These are phyloP conservation scores for Zostera marina DNA, from an alignment of 116 monocot species.

Conservation along the genomic window DNA sequence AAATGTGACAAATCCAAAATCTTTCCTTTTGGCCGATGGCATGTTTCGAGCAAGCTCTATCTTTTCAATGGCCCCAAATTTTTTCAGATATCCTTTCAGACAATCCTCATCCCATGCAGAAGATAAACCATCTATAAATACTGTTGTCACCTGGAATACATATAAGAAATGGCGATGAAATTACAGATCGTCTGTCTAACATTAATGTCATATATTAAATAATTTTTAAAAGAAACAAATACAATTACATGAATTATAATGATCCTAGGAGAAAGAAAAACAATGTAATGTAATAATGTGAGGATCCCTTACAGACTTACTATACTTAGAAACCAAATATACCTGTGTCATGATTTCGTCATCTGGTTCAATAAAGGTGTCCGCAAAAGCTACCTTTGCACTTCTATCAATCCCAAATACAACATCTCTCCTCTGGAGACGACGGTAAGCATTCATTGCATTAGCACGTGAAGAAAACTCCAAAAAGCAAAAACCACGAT, in stretches of 20 bases:
- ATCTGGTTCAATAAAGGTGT: slow-evolving; percentile 74
- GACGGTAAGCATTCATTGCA: slow-evolving; percentile 73
- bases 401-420: slow-evolving; percentile 63
- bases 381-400: slow-evolving; percentile 94
- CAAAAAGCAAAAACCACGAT: slow-evolving; percentile 92
- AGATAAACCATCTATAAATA: slow-evolving; percentile 89
- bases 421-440: slow-evolving; percentile 66
- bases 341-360: slow-evolving; percentile 98
- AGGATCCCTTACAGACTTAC: neutral
- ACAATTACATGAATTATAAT: neutral
- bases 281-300: neutral
- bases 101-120: slow-evolving; percentile 91
- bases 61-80: slow-evolving; percentile 78
- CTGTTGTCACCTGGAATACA: slow-evolving; percentile 66
- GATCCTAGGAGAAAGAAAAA: neutral
- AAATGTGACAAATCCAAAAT: slow-evolving; percentile 99
- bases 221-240: too few relatives aligned
- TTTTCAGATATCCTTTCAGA: slow-evolving; percentile 45
- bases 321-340: neutral
- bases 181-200: neutral
- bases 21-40: slow-evolving; percentile 87
- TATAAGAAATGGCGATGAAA: neutral
- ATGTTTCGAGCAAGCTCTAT: slow-evolving; percentile 95
- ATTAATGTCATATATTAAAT: neutral
- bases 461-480: slow-evolving; percentile 78